Conservation (phyloP, 805 yeast species). For the Candida peoriensis region DNA sequence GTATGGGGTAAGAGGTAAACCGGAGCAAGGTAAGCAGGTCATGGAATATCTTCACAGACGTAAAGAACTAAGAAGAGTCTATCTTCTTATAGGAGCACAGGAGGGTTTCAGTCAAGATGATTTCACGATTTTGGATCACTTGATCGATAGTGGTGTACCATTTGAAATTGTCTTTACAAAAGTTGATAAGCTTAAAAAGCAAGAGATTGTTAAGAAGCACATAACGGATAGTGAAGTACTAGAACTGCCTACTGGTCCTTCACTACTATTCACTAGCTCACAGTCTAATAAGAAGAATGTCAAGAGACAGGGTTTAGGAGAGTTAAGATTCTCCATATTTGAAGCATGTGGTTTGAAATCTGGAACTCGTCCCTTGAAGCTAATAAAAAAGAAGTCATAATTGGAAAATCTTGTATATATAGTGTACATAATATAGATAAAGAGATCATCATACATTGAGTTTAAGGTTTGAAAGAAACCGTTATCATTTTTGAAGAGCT, state of each 20-base stretch:
- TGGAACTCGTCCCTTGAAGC: slow-evolving; percentile 20
- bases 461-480: too few relatives aligned
- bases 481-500: too few relatives aligned
- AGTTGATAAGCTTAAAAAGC: slow-evolving; percentile 48
- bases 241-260: slow-evolving; percentile 38
- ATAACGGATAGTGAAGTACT: slow-evolving; percentile 33
- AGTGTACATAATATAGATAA: slow-evolving; percentile 3
- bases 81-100: slow-evolving; percentile 54
- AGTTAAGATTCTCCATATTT: slow-evolving; percentile 44
- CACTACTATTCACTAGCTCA: slow-evolving; percentile 48
- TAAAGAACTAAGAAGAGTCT: slow-evolving; percentile 50
- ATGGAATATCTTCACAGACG: slow-evolving; percentile 56
- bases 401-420: too few relatives aligned
- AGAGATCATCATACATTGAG: too few relatives aligned
- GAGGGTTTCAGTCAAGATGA: slow-evolving; percentile 61
- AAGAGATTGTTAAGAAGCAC: slow-evolving; percentile 33
- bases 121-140: slow-evolving; percentile 40
- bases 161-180: slow-evolving; percentile 78
- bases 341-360: slow-evolving; percentile 44
- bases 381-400: slow-evolving; percentile 8
- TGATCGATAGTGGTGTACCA: slow-evolving; percentile 52
- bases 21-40: slow-evolving; percentile 65
- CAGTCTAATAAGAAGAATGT: slow-evolving; percentile 27
- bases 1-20: slow-evolving; percentile 68
- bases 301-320: slow-evolving; percentile 48